Percentiles rank a stretch among this genome's conserved stretches.
Conservation (phyloP, 2,329 filamentous ascomycete species). For the Monilinia polystroma region DNA sequence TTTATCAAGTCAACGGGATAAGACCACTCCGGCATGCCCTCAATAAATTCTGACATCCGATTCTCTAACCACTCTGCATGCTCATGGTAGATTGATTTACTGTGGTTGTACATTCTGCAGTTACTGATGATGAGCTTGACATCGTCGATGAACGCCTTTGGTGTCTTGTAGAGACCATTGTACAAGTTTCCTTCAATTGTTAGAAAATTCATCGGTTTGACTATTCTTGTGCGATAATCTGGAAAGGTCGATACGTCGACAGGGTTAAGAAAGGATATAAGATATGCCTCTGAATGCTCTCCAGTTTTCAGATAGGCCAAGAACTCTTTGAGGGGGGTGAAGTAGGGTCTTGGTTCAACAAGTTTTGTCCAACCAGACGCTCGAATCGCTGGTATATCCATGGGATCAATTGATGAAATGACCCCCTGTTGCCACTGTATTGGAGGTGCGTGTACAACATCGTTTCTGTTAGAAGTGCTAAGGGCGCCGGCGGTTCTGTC, state of each 20-base stretch:
- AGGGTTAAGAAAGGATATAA: background rate
- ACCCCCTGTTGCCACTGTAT: background rate
- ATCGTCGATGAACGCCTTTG: slow-evolving; percentile 6
- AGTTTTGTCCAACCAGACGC: background rate
- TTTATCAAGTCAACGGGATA: background rate
- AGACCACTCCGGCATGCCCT: background rate
- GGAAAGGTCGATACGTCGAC: background rate
- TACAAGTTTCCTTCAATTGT: slow-evolving; percentile 5
- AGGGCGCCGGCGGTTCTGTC: background rate
- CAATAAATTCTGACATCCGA: background rate
- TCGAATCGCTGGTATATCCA: slow-evolving; percentile 1
- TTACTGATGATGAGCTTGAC: slow-evolving; percentile 15
- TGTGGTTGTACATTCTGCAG: slow-evolving; percentile 1
- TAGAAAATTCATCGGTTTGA: slow-evolving; percentile 6
- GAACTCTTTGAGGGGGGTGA: background rate
- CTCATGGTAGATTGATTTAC: background rate
- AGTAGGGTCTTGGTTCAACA: background rate
- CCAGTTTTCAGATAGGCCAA: background rate
- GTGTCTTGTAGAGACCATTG: background rate
- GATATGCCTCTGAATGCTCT: background rate
- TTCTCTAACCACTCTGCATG: background rate
- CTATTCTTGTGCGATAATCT: background rate
- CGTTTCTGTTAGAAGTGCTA: background rate
- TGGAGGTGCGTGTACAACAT: background rate
- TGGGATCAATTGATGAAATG: background rate